A percentile compares a stretch with the other conserved stretches of the same genome.
These are phyloP conservation scores for Eudorina sp. DNA, from an alignment of 139 green algal species.

Conservation along the genomic window DNA sequence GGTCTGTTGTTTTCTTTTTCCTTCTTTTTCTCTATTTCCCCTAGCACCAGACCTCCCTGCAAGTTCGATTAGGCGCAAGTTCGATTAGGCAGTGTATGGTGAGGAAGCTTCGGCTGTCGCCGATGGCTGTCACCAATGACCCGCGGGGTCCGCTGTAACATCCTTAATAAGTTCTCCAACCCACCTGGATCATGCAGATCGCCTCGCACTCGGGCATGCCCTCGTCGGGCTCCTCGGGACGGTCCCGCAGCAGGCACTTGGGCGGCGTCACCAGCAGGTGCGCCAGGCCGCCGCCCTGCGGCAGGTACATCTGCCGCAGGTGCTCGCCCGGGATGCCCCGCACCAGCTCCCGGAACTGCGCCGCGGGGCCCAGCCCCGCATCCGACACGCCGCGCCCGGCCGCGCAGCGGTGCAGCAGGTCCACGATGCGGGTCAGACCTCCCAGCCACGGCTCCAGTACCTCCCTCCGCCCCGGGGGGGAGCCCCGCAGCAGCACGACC, in stretches of 20 bases:
- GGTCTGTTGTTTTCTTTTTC: too few relatives aligned
- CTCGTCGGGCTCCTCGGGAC: conserved; percentile 10
- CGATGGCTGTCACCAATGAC: too few relatives aligned
- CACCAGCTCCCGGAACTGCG: not conserved
- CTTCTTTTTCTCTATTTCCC: too few relatives aligned
- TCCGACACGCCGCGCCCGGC: not conserved
- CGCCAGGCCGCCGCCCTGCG: not conserved
- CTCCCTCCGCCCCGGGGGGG: not conserved
- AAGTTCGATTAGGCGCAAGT: too few relatives aligned
- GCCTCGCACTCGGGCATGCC: not conserved
- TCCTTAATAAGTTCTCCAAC: too few relatives aligned
- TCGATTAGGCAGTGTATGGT: too few relatives aligned
- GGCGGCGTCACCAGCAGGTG: conserved; percentile 33
- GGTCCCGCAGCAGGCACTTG: not conserved
- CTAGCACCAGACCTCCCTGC: too few relatives aligned
- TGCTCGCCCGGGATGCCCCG: not conserved
- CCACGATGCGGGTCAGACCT: not conserved
- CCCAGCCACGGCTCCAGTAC: not conserved
- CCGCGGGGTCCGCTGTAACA: too few relatives aligned
- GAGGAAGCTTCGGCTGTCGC: too few relatives aligned
- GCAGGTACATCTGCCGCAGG: not conserved
- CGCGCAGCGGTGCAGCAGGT: not conserved
- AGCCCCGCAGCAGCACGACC: too few relatives aligned
- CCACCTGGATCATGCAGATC: conserved; percentile 5
- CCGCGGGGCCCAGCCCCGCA: too few relatives aligned